Conservation (phyloP, 2,329 filamentous ascomycete species). For the Ascochyta fabae region DNA sequence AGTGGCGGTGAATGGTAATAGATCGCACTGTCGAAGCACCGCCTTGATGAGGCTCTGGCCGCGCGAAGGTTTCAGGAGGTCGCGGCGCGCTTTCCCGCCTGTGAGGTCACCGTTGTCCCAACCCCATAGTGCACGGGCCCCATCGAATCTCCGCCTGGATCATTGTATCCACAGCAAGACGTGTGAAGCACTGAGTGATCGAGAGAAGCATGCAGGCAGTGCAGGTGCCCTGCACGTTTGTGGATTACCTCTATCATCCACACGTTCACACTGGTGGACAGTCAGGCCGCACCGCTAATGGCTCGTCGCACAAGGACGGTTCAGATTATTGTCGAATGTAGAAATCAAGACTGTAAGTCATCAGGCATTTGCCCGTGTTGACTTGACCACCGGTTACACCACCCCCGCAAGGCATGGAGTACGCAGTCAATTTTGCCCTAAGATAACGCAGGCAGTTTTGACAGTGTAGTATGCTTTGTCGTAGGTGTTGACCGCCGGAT, state of each 20-base stretch:
- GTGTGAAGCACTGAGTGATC: constrained; percentile 17
- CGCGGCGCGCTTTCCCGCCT: constrained; percentile 4
- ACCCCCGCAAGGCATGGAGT: neutral
- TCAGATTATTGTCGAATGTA: neutral
- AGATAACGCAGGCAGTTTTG: neutral
- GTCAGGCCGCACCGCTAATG: neutral
- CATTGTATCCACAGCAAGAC: neutral
- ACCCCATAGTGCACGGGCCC: constrained; percentile 17
- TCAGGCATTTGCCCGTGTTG: neutral
- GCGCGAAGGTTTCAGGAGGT: constrained; percentile 8
- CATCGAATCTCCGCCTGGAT: constrained; percentile 1
- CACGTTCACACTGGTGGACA: neutral
- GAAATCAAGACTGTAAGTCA: neutral
- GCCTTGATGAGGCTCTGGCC: constrained; percentile 29
- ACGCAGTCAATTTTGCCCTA: neutral
- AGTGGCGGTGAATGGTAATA: neutral
- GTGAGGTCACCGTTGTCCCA: constrained; percentile 6
- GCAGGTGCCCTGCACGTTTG: constrained; percentile 32
- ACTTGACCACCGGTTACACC: neutral
- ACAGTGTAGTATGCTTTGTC: neutral
- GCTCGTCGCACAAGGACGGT: neutral
- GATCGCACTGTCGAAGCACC: constrained; percentile 16
- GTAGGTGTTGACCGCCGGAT: neutral
- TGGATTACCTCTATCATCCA: constrained; percentile 16
- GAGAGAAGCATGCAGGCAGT: constrained; percentile 30